phyloP scores from a whole-genome alignment of 306 rosid species.

The Cucumis cinereus region DNA sequence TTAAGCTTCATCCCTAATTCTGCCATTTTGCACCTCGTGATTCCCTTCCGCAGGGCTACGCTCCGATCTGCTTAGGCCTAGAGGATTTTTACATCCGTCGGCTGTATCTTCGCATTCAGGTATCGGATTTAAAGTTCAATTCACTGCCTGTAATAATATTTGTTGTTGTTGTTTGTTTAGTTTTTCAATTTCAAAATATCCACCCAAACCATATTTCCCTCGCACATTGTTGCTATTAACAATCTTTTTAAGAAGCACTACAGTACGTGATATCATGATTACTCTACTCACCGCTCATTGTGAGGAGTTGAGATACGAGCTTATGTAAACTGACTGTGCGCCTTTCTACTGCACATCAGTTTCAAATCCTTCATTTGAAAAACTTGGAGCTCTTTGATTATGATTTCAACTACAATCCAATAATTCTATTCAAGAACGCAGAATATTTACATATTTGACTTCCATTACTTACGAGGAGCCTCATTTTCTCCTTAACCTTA shows the following conservation, averaged over 20 bases:
- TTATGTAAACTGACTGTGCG: background rate
- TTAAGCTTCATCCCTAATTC: background rate
- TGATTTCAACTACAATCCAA: background rate
- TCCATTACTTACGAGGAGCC: background rate
- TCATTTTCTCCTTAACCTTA: background rate
- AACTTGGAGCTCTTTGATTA: background rate
- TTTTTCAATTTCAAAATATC: background rate
- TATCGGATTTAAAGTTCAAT: background rate
- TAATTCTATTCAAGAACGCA: background rate
- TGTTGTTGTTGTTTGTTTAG: background rate
- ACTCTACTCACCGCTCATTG: background rate
- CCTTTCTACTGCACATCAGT: background rate
- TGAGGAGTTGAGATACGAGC: background rate
- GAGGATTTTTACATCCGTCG: constrained; percentile 86
- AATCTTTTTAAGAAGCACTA: background rate
- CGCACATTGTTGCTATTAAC: background rate
- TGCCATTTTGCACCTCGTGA: background rate
- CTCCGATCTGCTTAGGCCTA: constrained; percentile 84
- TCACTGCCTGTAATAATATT: background rate
- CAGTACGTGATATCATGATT: background rate
- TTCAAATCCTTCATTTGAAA: background rate
- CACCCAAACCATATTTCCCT: background rate
- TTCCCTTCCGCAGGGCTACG: constrained; percentile 43
- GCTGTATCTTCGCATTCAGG: constrained; percentile 82
- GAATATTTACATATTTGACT: background rate